These are phyloP conservation scores for Geum urbanum DNA, from an alignment of 306 rosid species.

Conservation along the genomic window DNA sequence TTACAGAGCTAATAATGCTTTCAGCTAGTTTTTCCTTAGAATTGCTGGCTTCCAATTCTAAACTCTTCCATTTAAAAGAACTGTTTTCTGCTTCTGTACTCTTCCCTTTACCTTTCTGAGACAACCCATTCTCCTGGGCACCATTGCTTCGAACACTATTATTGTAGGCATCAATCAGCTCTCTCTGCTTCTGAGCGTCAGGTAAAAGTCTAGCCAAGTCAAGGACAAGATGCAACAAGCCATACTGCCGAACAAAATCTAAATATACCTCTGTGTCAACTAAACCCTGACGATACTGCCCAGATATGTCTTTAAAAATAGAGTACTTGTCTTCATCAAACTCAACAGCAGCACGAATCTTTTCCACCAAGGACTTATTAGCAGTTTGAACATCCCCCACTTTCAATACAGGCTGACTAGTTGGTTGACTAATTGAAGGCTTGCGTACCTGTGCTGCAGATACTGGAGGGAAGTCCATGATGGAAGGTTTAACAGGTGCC, in stretches of 20 bases:
- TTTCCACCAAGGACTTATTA: slow-evolving; percentile 83
- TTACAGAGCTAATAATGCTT: slow-evolving; percentile 55
- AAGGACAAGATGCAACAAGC: slow-evolving; percentile 76
- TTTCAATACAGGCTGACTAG: slow-evolving; percentile 42
- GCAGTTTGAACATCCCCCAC: slow-evolving; percentile 72
- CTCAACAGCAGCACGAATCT: slow-evolving; percentile 74
- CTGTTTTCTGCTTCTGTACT: slow-evolving; percentile 33
- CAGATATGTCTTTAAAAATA: slow-evolving; percentile 73
- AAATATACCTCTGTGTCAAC: slow-evolving; percentile 59
- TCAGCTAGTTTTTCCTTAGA: slow-evolving; percentile 48
- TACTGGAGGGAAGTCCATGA: slow-evolving; percentile 80
- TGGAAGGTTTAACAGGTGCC: slow-evolving; percentile 43
- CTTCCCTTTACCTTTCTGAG: slow-evolving; percentile 69
- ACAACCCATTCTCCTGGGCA: slow-evolving; percentile 38
- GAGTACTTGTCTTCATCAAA: slow-evolving; percentile 67
- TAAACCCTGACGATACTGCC: slow-evolving; percentile 76
- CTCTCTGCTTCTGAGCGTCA: slow-evolving; percentile 66
- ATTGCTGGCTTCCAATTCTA: slow-evolving; percentile 37
- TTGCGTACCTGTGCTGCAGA: slow-evolving; percentile 54
- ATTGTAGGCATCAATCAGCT: slow-evolving; percentile 61
- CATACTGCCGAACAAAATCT: slow-evolving; percentile 71
- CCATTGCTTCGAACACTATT: slow-evolving; percentile 42
- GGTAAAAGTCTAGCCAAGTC: slow-evolving; percentile 89
- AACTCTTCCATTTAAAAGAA: slow-evolving; percentile 26
- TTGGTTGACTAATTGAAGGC: slow-evolving; percentile 44